Percentiles rank a stretch among this genome's conserved stretches.
Conservation (phyloP, 768 basidiomycete species). For the Candolleomyces aberdarensis region DNA sequence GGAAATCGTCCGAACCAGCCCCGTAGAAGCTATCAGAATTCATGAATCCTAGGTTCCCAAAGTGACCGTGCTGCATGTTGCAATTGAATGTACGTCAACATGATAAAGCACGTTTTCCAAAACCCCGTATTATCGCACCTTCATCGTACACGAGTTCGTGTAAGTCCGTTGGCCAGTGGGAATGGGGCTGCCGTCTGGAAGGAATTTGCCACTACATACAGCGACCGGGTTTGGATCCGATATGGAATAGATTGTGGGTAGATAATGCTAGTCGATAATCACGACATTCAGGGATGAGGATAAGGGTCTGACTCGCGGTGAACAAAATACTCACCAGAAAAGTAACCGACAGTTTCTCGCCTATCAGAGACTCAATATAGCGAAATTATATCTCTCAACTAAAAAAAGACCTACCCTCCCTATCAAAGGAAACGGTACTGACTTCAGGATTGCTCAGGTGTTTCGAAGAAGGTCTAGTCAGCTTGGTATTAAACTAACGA, state of each 20-base stretch:
- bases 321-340: constrained; percentile 50
- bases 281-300: constrained; percentile 12
- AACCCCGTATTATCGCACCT: constrained; percentile 40
- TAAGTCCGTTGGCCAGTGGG: constrained; percentile 51
- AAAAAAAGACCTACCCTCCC: constrained; percentile 44
- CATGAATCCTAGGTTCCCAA: constrained; percentile 54
- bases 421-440: constrained; percentile 67
- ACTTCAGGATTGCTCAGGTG: constrained; percentile 59
- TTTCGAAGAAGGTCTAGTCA: constrained; percentile 36
- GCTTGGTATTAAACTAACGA: constrained; percentile 37
- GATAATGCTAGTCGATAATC: constrained; percentile 47
- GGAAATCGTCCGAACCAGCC: constrained; percentile 83
- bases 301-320: background rate
- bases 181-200: constrained; percentile 52
- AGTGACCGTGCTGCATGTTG: constrained; percentile 61
- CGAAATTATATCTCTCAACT: background rate
- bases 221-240: constrained; percentile 70
- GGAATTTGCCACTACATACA: constrained; percentile 55
- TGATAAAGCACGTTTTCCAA: background rate
- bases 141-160: constrained; percentile 75
- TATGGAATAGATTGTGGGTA: constrained; percentile 67
- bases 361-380: constrained; percentile 28
- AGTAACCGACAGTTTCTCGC: constrained; percentile 60
- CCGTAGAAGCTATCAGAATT: constrained; percentile 58
- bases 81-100: background rate